These are phyloP conservation scores for Tolypocladium cylindrosporum DNA, from an alignment of 2,329 filamentous ascomycete genomes.

Conservation along the genomic window DNA sequence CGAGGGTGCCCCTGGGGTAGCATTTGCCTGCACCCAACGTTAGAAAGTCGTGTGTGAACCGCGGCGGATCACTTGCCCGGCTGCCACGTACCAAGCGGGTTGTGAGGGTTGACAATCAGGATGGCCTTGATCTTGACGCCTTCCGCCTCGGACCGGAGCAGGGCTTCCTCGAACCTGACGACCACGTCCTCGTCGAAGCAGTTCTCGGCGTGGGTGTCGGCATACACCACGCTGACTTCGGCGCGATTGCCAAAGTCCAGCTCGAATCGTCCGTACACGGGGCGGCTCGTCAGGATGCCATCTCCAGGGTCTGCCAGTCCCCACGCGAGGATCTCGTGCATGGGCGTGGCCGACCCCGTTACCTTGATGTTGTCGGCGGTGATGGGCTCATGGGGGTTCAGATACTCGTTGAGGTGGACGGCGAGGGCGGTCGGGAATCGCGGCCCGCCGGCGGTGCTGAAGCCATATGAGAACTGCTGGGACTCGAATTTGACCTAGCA, in stretches of 20 bases:
- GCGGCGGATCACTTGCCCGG: not conserved
- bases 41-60: not conserved
- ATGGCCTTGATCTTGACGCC: constrained; percentile 33
- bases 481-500: constrained; percentile 15
- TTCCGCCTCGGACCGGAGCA: constrained; percentile 19
- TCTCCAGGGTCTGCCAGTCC: constrained; percentile 26
- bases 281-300: constrained; percentile 26
- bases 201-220: constrained; percentile 29
- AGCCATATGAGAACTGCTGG: constrained; percentile 25
- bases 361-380: constrained; percentile 20
- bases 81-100: constrained; percentile 32
- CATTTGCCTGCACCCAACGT: constrained; percentile 20
- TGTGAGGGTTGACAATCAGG: constrained; percentile 43
- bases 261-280: constrained; percentile 38
- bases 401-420: constrained; percentile 25
- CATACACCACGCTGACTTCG: constrained; percentile 32
- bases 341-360: constrained; percentile 24
- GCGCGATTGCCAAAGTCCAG: constrained; percentile 35
- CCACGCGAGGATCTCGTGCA: constrained; percentile 30
- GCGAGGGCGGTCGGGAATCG: constrained; percentile 22
- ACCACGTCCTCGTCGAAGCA: constrained; percentile 33
- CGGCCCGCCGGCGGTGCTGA: constrained; percentile 22
- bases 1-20: constrained; percentile 31
- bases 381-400: constrained; percentile 20
- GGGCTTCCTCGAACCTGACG: constrained; percentile 32